Conservation (phyloP, 495 filamentous ascomycete species). For the Tuber aestivum region DNA sequence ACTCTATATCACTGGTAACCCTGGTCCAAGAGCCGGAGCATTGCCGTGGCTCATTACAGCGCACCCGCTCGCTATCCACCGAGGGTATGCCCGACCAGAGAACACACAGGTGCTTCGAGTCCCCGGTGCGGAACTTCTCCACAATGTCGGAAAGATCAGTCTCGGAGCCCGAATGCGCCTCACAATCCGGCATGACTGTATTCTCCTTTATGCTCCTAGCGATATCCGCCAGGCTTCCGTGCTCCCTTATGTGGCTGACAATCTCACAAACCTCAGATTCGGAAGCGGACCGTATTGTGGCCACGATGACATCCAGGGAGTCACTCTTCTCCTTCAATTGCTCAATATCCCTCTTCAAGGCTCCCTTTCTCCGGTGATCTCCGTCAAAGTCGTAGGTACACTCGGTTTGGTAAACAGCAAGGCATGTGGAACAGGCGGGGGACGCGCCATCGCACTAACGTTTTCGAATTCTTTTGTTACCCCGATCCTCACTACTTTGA, state of each 20-base stretch:
- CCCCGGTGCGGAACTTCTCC: constrained; percentile 27
- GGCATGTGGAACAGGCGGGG: constrained; percentile 51
- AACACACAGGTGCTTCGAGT: background rate
- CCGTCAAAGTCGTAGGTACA: constrained; percentile 50
- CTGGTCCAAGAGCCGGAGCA: constrained; percentile 53
- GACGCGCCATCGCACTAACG: constrained; percentile 49
- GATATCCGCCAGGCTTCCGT: constrained; percentile 44
- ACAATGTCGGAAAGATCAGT: constrained; percentile 44
- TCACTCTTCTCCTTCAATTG: constrained; percentile 43
- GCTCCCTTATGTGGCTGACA: constrained; percentile 45
- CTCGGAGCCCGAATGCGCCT: constrained; percentile 36
- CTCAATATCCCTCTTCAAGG: constrained; percentile 45
- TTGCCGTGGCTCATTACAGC: constrained; percentile 18
- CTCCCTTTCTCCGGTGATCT: constrained; percentile 48
- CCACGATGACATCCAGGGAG: constrained; percentile 46
- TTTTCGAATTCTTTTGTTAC: background rate
- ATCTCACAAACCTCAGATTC: constrained; percentile 48
- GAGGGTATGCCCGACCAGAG: background rate
- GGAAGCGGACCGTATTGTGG: constrained; percentile 45
- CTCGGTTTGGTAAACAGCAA: constrained; percentile 49
- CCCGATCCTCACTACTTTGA: background rate
- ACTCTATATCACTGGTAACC: constrained; percentile 52
- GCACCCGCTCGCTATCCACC: background rate
- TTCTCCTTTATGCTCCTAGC: constrained; percentile 44
- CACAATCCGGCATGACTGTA: constrained; percentile 32